Base-by-base conservation (phyloP, 768 basidiomycete species). In the Mycena galopus region DNA sequence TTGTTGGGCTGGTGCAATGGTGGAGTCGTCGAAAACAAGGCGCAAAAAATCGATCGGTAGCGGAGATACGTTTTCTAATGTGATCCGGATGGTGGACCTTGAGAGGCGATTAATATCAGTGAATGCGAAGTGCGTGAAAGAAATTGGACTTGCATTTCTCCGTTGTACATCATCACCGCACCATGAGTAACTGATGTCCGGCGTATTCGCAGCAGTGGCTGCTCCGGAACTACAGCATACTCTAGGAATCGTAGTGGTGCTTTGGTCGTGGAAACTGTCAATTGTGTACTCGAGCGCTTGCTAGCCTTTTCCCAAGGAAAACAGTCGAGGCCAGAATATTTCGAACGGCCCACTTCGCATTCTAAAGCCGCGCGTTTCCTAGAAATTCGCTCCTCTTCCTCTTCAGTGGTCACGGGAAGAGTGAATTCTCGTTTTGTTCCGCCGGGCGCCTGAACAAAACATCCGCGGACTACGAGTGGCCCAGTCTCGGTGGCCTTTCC, bases 111-210 rank as follows among this genome's bases (percentile, higher is more conserved):
- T 59, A 73, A 69, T 65, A 72, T 62, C 67, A 58, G 29, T n/a
- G 11, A 47, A 47, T 19, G 5, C 12, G 21, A 47, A 27, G 61
- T 8, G 19, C 19, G 73, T 42, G 25, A 73, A 29, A 27, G 30
- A 66, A 39, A 12, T 19, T 6, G 21, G 8, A 83, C 91, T 71
- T 73, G 96, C 97, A 84, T 91, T 84, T 99, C 98, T 37, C 98
- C 98, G 58, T 97, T 90, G 78, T 97, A 98, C 61, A 99, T 84
- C 95, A 98, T 97, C 29, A 98, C 84, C 0, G 97, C 96, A 1
- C 96, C 96, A 76, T 98, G 96, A 1, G 94, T 97, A 25, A 98
- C 83, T n/a, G 94, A 95, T 19, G 93, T 94, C 78, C 94, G 86
- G 66, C 94, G 88, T 79, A 99, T 93, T 72, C 95, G 90, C 65